Conservation (phyloP, 2,329 filamentous ascomycete genomes). For the Nothophaeocryptopus gaeumannii region DNA sequence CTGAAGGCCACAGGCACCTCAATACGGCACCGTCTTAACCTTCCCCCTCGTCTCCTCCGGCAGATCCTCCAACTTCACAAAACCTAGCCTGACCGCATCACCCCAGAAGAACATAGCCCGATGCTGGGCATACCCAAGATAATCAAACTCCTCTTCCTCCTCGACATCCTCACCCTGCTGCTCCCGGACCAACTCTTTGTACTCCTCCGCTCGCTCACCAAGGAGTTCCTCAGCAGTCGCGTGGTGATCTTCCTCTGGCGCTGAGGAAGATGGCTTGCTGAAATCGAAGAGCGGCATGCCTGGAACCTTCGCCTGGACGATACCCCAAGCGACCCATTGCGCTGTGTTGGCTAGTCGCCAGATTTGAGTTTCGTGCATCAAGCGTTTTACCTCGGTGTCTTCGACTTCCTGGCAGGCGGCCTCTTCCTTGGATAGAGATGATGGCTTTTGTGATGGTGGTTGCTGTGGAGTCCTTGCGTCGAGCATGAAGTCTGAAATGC, state of each 20-base stretch:
- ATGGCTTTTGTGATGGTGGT: slow-evolving; percentile 23
- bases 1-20: background rate
- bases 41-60: slow-evolving; percentile 62
- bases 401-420: slow-evolving; percentile 56
- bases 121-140: slow-evolving; percentile 86
- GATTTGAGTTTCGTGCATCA: slow-evolving; percentile 74
- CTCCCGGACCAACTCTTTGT: slow-evolving; percentile 24
- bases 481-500: slow-evolving; percentile 69
- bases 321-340: slow-evolving; percentile 93
- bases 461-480: slow-evolving; percentile 57
- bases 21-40: slow-evolving; percentile 70
- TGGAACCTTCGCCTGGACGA: slow-evolving; percentile 87
- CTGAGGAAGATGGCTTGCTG: slow-evolving; percentile 14
- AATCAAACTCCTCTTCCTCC: slow-evolving; percentile 81
- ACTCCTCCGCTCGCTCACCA: slow-evolving; percentile 29
- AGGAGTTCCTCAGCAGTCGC: slow-evolving; percentile 33
- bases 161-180: slow-evolving; percentile 47
- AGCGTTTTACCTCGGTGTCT: slow-evolving; percentile 64
- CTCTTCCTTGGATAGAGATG: slow-evolving; percentile 18
- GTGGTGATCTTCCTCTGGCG: slow-evolving; percentile 11
- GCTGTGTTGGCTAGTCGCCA: slow-evolving; percentile 88
- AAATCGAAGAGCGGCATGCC: slow-evolving; percentile 58
- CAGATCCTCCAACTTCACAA: slow-evolving; percentile 73
- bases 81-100: slow-evolving; percentile 73
- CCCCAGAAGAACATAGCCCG: slow-evolving; percentile 93